phyloP scores from a whole-genome alignment of 805 yeast genomes.

The Kodamaea nitidulidarum region DNA sequence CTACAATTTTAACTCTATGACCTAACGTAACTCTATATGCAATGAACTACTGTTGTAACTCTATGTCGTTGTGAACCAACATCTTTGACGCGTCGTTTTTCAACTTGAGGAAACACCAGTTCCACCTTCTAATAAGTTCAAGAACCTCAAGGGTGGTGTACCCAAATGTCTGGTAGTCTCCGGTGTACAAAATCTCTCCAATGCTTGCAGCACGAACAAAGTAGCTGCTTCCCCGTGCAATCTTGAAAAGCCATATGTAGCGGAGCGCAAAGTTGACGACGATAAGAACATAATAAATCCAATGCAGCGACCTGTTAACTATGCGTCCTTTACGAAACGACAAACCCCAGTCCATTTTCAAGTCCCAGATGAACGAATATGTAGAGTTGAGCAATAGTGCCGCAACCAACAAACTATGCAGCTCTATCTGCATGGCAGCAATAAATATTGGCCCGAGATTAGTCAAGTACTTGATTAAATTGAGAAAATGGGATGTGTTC shows the following conservation, averaged over 20 bases:
- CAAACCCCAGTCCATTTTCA: constrained; percentile 79
- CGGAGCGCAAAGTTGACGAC: constrained; percentile 60
- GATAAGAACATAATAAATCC: constrained; percentile 55
- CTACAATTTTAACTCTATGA: too few species aligned
- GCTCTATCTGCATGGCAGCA: constrained; percentile 15
- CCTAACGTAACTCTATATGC: constrained; percentile 6
- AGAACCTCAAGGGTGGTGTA: constrained; percentile 63
- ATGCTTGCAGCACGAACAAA: constrained; percentile 19
- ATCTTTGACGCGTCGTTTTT: constrained; percentile 64
- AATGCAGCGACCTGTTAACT: constrained; percentile 8
- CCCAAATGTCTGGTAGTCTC: constrained; percentile 40
- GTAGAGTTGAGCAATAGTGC: constrained; percentile 55
- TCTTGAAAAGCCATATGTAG: constrained; percentile 70
- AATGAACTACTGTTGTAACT: constrained; percentile 5
- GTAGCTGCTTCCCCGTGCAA: constrained; percentile 17
- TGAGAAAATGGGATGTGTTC: constrained; percentile 56
- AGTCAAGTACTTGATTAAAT: constrained; percentile 70
- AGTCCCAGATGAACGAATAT: constrained; percentile 86
- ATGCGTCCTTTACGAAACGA: constrained; percentile 7
- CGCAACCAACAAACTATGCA: constrained; percentile 15
- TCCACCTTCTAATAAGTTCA: constrained; percentile 79
- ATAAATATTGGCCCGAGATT: constrained; percentile 39
- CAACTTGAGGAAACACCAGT: constrained; percentile 83
- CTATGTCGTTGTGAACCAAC: constrained; percentile 4
- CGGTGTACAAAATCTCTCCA: constrained; percentile 26